Evolutionary conservation across 176 grass and related monocot genomes (phyloP).

Genomic region (Lolium multiflorum): DNA sequence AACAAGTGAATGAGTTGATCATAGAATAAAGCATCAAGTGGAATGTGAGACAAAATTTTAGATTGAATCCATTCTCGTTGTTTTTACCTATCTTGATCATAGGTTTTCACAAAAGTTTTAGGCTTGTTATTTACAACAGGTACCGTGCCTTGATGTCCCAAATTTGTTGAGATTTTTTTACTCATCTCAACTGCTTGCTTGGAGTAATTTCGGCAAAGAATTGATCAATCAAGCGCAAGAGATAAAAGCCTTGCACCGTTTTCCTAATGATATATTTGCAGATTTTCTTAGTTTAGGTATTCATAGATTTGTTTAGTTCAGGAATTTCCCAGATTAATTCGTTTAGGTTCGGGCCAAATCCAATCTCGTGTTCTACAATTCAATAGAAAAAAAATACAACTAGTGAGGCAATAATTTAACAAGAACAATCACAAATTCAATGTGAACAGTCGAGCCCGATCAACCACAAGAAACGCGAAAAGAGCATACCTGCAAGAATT

Average conservation of each 20-base stretch:
- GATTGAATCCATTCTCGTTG: background rate
- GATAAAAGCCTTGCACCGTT: background rate
- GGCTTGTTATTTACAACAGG: background rate
- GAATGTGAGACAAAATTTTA: background rate
- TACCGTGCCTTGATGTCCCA: background rate
- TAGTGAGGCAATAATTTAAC: background rate
- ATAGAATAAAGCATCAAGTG: background rate
- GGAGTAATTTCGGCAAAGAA: background rate
- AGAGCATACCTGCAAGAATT: background rate
- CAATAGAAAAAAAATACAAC: background rate
- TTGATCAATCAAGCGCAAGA: constrained; percentile 2
- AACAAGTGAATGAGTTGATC: background rate
- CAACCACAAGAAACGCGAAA: background rate
- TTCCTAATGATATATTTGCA: background rate
- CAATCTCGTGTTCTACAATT: background rate
- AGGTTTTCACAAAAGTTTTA: background rate
- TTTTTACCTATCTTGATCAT: background rate
- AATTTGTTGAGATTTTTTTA: background rate
- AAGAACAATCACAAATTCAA: background rate
- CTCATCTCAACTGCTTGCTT: background rate
- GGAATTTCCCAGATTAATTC: background rate
- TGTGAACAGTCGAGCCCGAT: background rate
- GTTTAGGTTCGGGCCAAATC: background rate
- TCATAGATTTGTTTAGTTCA: background rate
- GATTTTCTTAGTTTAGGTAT: background rate